These are phyloP conservation scores for Chamaecrista fasciculata DNA, from an alignment of 306 rosid genomes.

Conservation along the genomic window DNA sequence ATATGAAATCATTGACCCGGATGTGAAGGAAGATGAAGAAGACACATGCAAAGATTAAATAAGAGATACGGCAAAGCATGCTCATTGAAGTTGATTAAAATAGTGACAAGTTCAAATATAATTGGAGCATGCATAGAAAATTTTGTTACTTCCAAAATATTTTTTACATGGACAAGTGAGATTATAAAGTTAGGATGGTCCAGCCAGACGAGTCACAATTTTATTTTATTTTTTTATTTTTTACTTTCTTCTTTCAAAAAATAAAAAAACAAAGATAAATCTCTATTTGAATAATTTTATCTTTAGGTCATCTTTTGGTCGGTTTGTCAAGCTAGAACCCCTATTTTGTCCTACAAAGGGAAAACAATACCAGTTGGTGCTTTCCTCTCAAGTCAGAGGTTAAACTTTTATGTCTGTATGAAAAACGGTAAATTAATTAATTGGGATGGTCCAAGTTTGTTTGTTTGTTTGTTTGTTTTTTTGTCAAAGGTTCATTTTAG, in stretches of 20 bases:
- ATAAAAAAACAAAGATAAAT: neutral
- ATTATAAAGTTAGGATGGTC: conserved; percentile 28
- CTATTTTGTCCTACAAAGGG: conserved; percentile 48
- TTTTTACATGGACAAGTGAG: neutral
- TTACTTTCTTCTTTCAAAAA: neutral
- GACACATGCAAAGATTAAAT: neutral
- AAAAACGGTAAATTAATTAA: conserved; percentile 1
- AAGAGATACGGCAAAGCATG: neutral
- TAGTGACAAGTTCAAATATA: neutral
- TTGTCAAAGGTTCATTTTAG: no score
- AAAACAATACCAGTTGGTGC: conserved; percentile 35
- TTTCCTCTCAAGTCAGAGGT: conserved; percentile 43
- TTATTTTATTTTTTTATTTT: no score
- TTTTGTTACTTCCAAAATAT: no score
- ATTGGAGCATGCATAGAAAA: neutral
- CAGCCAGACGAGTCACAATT: conserved; percentile 1
- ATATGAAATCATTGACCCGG: neutral
- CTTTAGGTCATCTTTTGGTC: conserved; percentile 31
- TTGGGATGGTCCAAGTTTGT: neutral
- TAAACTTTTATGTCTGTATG: conserved; percentile 22
- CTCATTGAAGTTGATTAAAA: neutral
- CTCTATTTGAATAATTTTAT: conserved; percentile 4
- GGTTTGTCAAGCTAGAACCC: conserved; percentile 42
- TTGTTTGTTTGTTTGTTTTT: neutral
- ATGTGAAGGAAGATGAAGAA: neutral